Evolutionary conservation across 1,284 basidiomycete genomes (phyloP).

Genomic region (Heterobasidion occidentale): DNA sequence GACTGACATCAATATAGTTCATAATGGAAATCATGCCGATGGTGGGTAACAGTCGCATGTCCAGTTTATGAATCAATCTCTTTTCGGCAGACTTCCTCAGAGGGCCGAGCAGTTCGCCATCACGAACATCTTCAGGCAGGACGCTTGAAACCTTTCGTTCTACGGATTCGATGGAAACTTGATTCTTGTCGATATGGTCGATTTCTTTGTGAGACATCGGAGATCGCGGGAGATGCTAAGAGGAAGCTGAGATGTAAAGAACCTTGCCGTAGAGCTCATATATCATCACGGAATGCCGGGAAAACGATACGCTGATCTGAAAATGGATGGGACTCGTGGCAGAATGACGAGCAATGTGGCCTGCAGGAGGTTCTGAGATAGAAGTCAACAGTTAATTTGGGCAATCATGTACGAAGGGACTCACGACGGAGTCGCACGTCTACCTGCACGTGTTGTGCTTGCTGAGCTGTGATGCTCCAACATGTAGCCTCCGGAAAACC

Average conservation of each 20-base stretch:
- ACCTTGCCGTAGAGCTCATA: not conserved
- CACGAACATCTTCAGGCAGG: not conserved
- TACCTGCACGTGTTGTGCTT: no score
- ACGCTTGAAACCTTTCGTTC: not conserved
- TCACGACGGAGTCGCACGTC: no score
- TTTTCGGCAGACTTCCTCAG: conserved; percentile 19
- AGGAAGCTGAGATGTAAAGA: no score
- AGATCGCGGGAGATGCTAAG: no score
- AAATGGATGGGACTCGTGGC: not conserved
- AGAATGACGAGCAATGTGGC: not conserved
- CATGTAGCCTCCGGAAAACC: no score
- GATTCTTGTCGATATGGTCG: not conserved
- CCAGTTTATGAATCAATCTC: conserved; percentile 37
- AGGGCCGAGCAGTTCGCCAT: conserved; percentile 19
- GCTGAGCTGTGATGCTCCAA: no score
- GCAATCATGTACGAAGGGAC: no score
- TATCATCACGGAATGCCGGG: not conserved
- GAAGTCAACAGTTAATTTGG: not conserved
- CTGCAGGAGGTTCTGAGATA: not conserved
- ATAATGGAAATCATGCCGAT: conserved; percentile 57
- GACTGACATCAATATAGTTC: conserved; percentile 61
- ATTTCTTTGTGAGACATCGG: no score
- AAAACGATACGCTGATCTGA: not conserved
- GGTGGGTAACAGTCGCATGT: conserved; percentile 49
- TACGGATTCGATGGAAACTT: not conserved